These are phyloP conservation scores for Oemleria cerasiformis DNA, from an alignment of 306 rosid species.

Conservation along the genomic window DNA sequence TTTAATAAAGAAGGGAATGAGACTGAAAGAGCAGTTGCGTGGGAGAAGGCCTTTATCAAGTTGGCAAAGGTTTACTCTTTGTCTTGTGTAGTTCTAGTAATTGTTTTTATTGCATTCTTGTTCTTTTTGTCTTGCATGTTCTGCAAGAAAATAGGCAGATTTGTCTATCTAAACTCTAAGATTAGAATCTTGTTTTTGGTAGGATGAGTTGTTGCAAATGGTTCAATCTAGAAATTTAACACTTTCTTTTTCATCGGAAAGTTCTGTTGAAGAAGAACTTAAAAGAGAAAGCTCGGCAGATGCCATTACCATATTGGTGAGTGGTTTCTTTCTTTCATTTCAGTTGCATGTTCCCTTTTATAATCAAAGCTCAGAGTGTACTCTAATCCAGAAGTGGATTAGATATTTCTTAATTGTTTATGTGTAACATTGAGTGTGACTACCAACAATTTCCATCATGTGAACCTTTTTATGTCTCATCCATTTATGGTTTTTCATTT, in stretches of 20 bases:
- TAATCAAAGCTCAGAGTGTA: conserved; percentile 2
- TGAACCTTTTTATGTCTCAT: conserved; percentile 14
- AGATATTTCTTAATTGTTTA: not conserved
- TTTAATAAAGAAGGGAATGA: conserved; percentile 59
- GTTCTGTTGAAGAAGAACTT: conserved; percentile 94
- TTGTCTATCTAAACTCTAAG: not conserved
- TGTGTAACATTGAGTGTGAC: not conserved
- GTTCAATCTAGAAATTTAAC: conserved; percentile 79
- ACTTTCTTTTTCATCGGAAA: conserved; percentile 93
- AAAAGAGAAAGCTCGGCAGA: conserved; percentile 97
- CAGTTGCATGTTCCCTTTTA: conserved; percentile 3
- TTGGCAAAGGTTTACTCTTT: conserved; percentile 72
- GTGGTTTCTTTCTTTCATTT: conserved; percentile 21
- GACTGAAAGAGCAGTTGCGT: conserved; percentile 73
- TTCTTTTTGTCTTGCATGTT: conserved; percentile 7
- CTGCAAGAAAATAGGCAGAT: not conserved
- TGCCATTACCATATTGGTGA: conserved; percentile 86
- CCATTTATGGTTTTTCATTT: conserved; percentile 13
- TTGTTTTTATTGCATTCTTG: not conserved
- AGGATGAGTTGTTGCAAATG: conserved; percentile 82
- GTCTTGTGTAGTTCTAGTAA: conserved; percentile 12
- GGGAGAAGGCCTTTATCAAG: conserved; percentile 95
- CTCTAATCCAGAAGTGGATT: not conserved
- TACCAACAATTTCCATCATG: not conserved
- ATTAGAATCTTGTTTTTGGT: conserved; percentile 27